phyloP scores from a whole-genome alignment of 2,329 filamentous ascomycete genomes.

The Talaromyces piceae region DNA sequence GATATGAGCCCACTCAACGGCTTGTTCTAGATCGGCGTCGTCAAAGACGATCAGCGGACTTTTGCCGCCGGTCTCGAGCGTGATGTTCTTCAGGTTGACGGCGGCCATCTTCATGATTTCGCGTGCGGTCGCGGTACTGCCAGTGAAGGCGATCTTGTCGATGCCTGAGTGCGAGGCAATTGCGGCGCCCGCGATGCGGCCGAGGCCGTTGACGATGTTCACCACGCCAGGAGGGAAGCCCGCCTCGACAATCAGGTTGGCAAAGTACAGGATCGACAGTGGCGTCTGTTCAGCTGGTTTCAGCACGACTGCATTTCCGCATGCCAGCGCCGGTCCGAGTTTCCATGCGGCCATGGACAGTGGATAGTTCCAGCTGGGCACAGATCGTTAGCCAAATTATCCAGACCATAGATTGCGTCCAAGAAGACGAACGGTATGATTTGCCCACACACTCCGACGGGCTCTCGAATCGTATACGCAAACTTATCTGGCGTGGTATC shows the following conservation, averaged over 20 bases:
- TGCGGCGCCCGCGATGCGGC: constrained; percentile 59
- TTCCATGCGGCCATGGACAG: constrained; percentile 72
- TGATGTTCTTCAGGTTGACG: constrained; percentile 56
- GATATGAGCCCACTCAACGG: constrained; percentile 39
- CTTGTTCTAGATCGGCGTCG: constrained; percentile 52
- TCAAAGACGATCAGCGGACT: constrained; percentile 51
- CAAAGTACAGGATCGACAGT: constrained; percentile 53
- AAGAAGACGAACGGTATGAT: constrained; percentile 53
- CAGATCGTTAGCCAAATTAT: background rate
- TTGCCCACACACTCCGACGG: constrained; percentile 67
- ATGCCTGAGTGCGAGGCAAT: constrained; percentile 61
- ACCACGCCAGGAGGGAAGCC: constrained; percentile 73
- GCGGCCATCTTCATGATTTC: constrained; percentile 70
- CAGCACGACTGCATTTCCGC: constrained; percentile 51
- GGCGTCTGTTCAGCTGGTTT: constrained; percentile 55
- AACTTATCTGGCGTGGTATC: constrained; percentile 63
- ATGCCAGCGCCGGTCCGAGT: constrained; percentile 44
- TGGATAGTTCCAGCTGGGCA: constrained; percentile 69
- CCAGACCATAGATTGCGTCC: background rate
- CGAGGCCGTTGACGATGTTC: constrained; percentile 67
- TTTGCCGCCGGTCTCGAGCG: constrained; percentile 55
- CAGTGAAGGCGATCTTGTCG: constrained; percentile 74
- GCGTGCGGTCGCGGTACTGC: constrained; percentile 63
- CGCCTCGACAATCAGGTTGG: constrained; percentile 59
- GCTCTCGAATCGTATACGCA: constrained; percentile 68